A percentile compares a stretch with the other conserved stretches of the same genome.
Evolutionary conservation across 2,329 filamentous ascomycete genomes (phyloP).

Genomic region (Emydomyces testavorans): DNA sequence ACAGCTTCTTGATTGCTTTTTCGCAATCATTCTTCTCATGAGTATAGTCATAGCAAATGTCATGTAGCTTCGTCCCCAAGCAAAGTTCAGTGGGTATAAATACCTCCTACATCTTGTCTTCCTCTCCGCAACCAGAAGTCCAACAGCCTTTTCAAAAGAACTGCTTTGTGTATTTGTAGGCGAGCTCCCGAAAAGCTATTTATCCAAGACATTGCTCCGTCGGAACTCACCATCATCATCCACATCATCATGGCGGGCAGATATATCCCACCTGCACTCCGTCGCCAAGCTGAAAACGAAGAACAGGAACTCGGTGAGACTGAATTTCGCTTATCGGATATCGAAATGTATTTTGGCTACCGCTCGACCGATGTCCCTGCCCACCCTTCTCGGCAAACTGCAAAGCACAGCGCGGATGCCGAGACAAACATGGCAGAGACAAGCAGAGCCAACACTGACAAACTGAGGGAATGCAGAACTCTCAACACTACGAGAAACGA

Average conservation of each 20-base stretch:
- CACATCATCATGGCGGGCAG: neutral
- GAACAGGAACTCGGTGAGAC: neutral
- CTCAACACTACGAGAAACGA: slow-evolving; percentile 2
- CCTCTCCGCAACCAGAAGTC: too few relatives aligned
- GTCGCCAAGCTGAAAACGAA: neutral
- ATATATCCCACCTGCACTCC: slow-evolving; percentile 12
- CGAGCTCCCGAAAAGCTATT: too few relatives aligned
- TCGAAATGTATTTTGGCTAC: slow-evolving; percentile 8
- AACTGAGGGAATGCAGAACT: neutral
- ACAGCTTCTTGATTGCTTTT: neutral
- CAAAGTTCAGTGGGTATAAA: too few relatives aligned
- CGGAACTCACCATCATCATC: neutral
- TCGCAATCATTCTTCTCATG: neutral
- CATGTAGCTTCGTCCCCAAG: too few relatives aligned
- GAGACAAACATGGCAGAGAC: neutral
- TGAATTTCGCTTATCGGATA: neutral
- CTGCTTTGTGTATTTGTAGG: too few relatives aligned
- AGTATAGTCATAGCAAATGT: neutral
- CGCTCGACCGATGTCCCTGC: neutral
- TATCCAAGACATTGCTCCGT: neutral
- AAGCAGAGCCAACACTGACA: too few relatives aligned
- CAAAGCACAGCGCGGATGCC: neutral
- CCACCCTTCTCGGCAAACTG: neutral
- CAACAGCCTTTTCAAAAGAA: too few relatives aligned
- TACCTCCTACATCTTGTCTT: too few relatives aligned